Conservation (phyloP, 441 rosid genomes). For the Breynia disticha region DNA sequence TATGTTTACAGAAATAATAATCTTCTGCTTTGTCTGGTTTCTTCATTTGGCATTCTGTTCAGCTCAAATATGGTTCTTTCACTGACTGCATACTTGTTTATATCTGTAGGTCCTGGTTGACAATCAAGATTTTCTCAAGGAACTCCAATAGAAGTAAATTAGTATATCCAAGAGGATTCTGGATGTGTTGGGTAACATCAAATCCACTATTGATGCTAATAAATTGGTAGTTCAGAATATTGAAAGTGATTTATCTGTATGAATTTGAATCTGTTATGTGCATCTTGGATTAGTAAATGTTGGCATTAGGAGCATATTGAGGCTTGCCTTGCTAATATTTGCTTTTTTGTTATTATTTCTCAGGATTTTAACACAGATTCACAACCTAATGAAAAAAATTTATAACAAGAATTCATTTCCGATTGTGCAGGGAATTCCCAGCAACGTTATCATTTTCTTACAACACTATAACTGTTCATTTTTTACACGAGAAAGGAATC, state of each 20-base stretch:
- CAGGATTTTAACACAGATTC: too few species aligned
- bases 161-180: background rate
- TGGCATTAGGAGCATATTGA: background rate
- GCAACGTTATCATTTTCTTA: too few species aligned
- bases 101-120: constrained; percentile 70
- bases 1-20: too few species aligned
- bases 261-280: background rate
- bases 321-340: background rate
- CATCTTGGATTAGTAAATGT: background rate
- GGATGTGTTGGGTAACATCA: background rate
- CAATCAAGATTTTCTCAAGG: constrained; percentile 87
- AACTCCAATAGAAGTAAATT: constrained; percentile 33
- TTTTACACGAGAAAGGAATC: too few species aligned
- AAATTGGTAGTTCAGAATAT: background rate
- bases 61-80: background rate
- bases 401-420: too few species aligned
- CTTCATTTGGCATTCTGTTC: background rate
- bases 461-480: too few species aligned
- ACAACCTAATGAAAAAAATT: too few species aligned
- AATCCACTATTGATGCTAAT: background rate
- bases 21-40: background rate
- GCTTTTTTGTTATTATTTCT: background rate
- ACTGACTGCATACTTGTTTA: constrained; percentile 1
- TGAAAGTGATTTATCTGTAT: background rate
- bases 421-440: too few species aligned